Evolutionary conservation across 208 protist species (phyloP).

Genomic region (Leishmania turanica): DNA sequence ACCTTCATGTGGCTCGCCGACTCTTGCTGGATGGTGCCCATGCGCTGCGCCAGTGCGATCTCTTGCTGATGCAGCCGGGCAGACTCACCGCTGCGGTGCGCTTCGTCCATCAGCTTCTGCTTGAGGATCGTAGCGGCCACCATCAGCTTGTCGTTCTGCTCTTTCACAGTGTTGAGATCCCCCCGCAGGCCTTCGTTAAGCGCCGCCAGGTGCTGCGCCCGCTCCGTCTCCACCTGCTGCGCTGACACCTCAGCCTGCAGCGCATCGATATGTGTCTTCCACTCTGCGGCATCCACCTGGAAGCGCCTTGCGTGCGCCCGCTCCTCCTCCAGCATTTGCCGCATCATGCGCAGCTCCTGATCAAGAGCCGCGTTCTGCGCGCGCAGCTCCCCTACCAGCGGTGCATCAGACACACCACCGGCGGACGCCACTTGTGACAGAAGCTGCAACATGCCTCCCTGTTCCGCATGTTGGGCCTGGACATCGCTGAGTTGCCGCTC

Average conservation of each 20-base stretch:
- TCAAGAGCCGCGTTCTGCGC: constrained; percentile 56
- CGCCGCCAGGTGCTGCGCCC: constrained; percentile 47
- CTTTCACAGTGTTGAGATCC: constrained; percentile 64
- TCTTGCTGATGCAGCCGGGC: constrained; percentile 72
- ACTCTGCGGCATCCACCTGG: constrained; percentile 60
- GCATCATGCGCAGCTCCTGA: constrained; percentile 54
- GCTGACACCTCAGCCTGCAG: constrained; percentile 54
- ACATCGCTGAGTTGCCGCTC: constrained; percentile 54
- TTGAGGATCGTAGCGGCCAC: constrained; percentile 76
- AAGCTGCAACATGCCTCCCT: constrained; percentile 56
- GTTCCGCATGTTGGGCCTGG: constrained; percentile 50
- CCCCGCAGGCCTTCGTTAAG: constrained; percentile 69
- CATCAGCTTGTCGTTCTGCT: constrained; percentile 87
- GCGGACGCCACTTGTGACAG: constrained; percentile 36
- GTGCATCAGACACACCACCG: constrained; percentile 27
- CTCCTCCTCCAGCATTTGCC: constrained; percentile 61
- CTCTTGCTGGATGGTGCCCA: constrained; percentile 80
- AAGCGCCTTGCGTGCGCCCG: constrained; percentile 42
- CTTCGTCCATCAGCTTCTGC: constrained; percentile 75
- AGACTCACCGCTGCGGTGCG: constrained; percentile 50
- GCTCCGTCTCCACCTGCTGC: constrained; percentile 67
- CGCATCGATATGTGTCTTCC: constrained; percentile 58
- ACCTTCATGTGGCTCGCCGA: constrained; percentile 59
- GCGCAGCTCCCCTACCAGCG: constrained; percentile 68
- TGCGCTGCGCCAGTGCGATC: constrained; percentile 79